Conservation (phyloP, 1,139 yeast genomes). For the Candida sp. region DNA sequence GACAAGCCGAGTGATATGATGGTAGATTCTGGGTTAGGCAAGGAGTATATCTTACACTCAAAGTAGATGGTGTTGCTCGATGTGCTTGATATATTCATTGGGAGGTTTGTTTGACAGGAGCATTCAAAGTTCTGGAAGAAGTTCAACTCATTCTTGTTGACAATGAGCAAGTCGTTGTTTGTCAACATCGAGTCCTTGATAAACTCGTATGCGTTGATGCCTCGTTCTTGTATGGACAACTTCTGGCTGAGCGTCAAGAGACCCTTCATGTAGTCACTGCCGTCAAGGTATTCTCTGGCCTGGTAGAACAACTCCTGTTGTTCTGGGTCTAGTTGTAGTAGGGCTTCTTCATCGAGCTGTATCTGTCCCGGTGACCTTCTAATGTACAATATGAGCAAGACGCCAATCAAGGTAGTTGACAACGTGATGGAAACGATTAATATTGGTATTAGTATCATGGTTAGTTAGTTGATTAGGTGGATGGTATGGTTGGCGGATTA, state of each 20-base stretch:
- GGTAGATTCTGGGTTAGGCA: constrained; percentile 60
- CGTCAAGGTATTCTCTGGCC: constrained; percentile 59
- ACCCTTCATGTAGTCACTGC: constrained; percentile 58
- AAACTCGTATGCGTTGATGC: constrained; percentile 93
- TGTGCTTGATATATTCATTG: constrained; percentile 84
- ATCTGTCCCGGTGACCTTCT: too few species aligned
- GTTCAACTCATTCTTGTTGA: constrained; percentile 76
- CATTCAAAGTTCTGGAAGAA: constrained; percentile 76
- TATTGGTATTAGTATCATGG: too few species aligned
- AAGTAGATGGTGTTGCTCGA: constrained; percentile 60
- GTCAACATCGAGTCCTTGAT: constrained; percentile 68
- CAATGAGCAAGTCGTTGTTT: constrained; percentile 63
- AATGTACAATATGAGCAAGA: too few species aligned
- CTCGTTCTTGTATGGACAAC: constrained; percentile 85
- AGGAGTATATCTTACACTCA: constrained; percentile 68
- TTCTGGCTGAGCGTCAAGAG: constrained; percentile 51
- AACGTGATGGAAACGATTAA: too few species aligned
- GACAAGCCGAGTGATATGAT: constrained; percentile 50
- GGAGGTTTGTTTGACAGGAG: constrained; percentile 83
- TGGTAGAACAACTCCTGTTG: constrained; percentile 84
- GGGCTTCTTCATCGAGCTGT: constrained; percentile 1
- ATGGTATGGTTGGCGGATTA: too few species aligned
- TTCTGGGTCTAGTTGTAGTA: constrained; percentile 51
- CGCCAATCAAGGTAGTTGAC: too few species aligned
- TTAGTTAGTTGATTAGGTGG: too few species aligned